These are phyloP conservation scores for Tylopilus balloui DNA, from an alignment of 768 basidiomycete genomes.

Conservation along the genomic window DNA sequence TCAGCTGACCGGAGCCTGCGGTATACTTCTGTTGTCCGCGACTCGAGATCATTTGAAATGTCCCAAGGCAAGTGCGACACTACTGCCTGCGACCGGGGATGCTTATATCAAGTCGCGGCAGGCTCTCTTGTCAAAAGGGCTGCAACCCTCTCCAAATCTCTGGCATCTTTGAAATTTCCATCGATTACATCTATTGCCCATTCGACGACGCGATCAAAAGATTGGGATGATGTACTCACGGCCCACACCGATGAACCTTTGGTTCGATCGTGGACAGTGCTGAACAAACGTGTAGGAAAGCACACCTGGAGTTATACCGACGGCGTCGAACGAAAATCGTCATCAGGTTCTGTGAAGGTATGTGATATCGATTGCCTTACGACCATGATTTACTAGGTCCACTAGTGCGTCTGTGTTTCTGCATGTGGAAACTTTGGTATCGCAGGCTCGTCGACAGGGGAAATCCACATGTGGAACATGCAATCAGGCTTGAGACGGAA, in stretches of 20 bases:
- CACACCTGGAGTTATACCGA: conserved; percentile 60
- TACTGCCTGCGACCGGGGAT: background rate
- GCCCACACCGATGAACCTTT: conserved; percentile 78
- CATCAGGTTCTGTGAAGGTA: conserved; percentile 71
- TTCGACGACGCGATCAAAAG: conserved; percentile 78
- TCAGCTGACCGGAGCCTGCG: conserved; percentile 86
- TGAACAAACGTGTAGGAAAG: conserved; percentile 77
- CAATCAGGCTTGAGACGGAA: conserved; percentile 88
- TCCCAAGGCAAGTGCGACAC: conserved; percentile 67
- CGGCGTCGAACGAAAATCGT: conserved; percentile 42
- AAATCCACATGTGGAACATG: conserved; percentile 92
- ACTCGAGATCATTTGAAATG: conserved; percentile 91
- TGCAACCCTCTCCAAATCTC: conserved; percentile 66
- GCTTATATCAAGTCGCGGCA: conserved; percentile 28
- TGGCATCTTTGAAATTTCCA: conserved; percentile 81
- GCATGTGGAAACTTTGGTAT: conserved; percentile 96
- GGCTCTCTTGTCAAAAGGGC: conserved; percentile 85
- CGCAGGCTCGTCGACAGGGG: conserved; percentile 74
- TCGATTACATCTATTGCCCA: conserved; percentile 73
- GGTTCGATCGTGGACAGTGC: conserved; percentile 85
- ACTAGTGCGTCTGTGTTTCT: conserved; percentile 78
- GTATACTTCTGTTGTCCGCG: conserved; percentile 89
- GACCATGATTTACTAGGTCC: background rate
- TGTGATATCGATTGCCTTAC: conserved; percentile 1
- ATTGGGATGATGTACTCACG: conserved; percentile 98